Percentiles rank a stretch among this genome's conserved stretches.
Conservation (phyloP, 495 filamentous ascomycete genomes). For the Penicillium macrosclerotiorum region DNA sequence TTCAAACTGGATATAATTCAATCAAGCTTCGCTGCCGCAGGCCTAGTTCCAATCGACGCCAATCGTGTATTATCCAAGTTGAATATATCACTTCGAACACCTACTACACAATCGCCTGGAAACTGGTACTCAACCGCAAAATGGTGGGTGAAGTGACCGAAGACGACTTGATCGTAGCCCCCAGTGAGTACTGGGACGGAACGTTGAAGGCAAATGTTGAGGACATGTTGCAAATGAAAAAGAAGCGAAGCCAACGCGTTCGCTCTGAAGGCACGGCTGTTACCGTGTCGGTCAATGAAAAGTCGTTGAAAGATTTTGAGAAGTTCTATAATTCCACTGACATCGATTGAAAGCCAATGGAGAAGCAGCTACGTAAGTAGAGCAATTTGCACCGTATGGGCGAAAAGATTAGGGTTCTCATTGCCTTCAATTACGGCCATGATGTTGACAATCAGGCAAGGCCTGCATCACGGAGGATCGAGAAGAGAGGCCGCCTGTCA, state of each 20-base stretch:
- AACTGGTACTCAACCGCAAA: constrained; percentile 13
- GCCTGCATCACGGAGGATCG: neutral
- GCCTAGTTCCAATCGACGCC: too few relatives aligned
- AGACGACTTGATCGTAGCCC: constrained; percentile 8
- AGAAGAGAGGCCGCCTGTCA: constrained; percentile 9
- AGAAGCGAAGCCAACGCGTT: constrained; percentile 5
- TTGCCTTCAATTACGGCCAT: constrained; percentile 11
- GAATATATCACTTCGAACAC: too few relatives aligned
- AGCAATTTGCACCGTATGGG: constrained; percentile 17
- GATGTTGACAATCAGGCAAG: neutral
- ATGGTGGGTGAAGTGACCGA: constrained; percentile 10
- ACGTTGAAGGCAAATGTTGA: constrained; percentile 8
- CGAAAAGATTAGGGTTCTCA: constrained; percentile 10
- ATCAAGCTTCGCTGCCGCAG: too few relatives aligned
- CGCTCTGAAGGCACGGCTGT: constrained; percentile 9
- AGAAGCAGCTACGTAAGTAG: constrained; percentile 17
- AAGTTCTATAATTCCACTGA: constrained; percentile 8
- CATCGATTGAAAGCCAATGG: constrained; percentile 6
- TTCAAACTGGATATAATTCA: too few relatives aligned
- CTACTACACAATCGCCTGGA: constrained; percentile 11
- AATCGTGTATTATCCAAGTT: too few relatives aligned
- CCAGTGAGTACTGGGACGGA: constrained; percentile 3
- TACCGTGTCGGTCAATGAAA: constrained; percentile 5
- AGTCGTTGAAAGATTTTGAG: constrained; percentile 8
- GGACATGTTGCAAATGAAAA: constrained; percentile 12